A percentile compares a stretch with the other conserved stretches of the same genome.
These are phyloP conservation scores for Rhodocollybia butyracea DNA, from an alignment of 768 basidiomycete genomes.

Conservation along the genomic window DNA sequence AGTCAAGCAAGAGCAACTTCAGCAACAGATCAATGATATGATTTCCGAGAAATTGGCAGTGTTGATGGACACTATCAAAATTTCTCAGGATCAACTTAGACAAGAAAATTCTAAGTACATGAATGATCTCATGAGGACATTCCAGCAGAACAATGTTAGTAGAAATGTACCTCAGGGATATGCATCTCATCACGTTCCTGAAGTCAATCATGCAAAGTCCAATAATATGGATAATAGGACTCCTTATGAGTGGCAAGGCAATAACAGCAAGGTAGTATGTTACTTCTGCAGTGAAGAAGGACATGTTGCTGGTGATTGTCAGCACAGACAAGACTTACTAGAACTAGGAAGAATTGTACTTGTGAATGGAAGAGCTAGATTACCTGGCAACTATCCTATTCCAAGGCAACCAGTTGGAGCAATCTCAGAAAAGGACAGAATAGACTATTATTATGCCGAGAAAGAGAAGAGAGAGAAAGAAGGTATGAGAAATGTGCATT, in stretches of 20 bases:
- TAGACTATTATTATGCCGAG: background rate
- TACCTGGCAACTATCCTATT: background rate
- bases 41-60: background rate
- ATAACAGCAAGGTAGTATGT: background rate
- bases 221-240: too few species aligned
- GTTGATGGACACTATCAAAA: background rate
- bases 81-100: background rate
- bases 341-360: background rate
- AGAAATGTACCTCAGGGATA: background rate
- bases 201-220: too few species aligned
- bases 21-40: background rate
- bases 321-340: background rate
- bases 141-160: background rate
- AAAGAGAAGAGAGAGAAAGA: background rate
- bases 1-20: background rate
- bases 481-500: background rate
- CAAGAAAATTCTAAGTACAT: background rate
- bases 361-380: background rate
- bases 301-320: background rate
- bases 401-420: constrained; percentile 7
- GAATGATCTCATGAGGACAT: background rate
- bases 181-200: background rate
- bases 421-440: background rate
- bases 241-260: background rate
- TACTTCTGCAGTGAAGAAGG: background rate